Conservation (phyloP, 305 asterid genomes). For the Fraxinus albicans region DNA sequence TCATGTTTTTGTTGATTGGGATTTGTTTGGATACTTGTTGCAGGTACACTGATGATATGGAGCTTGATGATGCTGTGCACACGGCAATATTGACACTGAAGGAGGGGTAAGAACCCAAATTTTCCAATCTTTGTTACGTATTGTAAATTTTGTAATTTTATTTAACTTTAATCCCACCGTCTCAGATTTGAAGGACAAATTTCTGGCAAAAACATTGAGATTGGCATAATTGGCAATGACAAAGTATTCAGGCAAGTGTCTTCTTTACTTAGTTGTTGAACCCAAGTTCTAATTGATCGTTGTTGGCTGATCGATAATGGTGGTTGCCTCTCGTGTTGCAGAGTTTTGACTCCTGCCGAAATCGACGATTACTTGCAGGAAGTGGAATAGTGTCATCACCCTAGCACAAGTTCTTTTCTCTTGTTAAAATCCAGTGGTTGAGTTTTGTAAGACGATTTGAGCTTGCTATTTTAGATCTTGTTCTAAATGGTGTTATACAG, state of each 20-base stretch:
- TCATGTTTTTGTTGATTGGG: background rate
- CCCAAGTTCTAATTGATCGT: background rate
- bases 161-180: background rate
- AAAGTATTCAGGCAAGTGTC: conserved; percentile 57
- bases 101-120: conserved; percentile 70
- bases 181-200: conserved; percentile 93
- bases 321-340: conserved; percentile 24
- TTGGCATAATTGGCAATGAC: conserved; percentile 86
- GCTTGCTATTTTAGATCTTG: background rate
- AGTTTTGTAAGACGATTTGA: background rate
- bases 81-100: conserved; percentile 93
- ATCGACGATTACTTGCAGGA: conserved; percentile 60
- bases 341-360: conserved; percentile 57
- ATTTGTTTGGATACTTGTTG: conserved; percentile 14
- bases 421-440: background rate
- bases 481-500: background rate
- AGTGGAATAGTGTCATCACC: conserved; percentile 36
- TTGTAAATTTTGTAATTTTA: background rate
- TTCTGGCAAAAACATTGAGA: conserved; percentile 89
- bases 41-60: conserved; percentile 97
- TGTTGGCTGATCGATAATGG: background rate
- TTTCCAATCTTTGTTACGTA: background rate
- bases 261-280: background rate
- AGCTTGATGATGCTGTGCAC: conserved; percentile 98
- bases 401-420: background rate